Evolutionary conservation across 768 basidiomycete species (phyloP).

Genomic region (Rickenella mellea): DNA sequence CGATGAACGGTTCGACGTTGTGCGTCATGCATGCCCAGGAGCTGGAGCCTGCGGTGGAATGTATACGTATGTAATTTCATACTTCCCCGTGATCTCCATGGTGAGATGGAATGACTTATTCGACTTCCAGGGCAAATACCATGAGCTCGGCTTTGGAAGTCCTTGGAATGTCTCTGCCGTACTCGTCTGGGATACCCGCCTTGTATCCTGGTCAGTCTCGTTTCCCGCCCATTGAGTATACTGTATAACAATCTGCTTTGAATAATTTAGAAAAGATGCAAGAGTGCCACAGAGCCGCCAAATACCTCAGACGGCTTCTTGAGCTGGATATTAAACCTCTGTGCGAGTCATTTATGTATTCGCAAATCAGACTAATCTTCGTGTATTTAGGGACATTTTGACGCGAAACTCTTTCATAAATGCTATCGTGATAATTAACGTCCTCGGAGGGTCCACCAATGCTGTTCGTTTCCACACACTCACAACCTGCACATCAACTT

Average conservation of each 20-base stretch:
- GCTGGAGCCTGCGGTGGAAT: constrained; percentile 82
- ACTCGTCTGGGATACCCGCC: constrained; percentile 73
- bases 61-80: constrained; percentile 55
- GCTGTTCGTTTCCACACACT: constrained; percentile 38
- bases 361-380: constrained; percentile 1
- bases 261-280: constrained; percentile 58
- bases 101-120: background rate
- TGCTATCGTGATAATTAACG: constrained; percentile 70
- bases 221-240: background rate
- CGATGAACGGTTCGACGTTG: constrained; percentile 75
- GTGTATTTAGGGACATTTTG: constrained; percentile 41
- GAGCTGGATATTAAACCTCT: constrained; percentile 77
- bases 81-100: background rate
- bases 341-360: constrained; percentile 20
- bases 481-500: background rate
- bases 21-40: constrained; percentile 79
- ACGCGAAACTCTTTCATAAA: constrained; percentile 71
- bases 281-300: constrained; percentile 73
- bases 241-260: background rate
- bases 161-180: constrained; percentile 79
- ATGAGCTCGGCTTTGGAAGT: constrained; percentile 83
- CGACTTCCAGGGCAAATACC: constrained; percentile 56
- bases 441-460: constrained; percentile 84
- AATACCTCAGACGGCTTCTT: constrained; percentile 64
- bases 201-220: constrained; percentile 45